Evolutionary conservation across 2,329 filamentous ascomycete species (phyloP), one percentile per base, ranked within the genome.

Genomic region (Sporothrix pseudoabietina): DNA sequence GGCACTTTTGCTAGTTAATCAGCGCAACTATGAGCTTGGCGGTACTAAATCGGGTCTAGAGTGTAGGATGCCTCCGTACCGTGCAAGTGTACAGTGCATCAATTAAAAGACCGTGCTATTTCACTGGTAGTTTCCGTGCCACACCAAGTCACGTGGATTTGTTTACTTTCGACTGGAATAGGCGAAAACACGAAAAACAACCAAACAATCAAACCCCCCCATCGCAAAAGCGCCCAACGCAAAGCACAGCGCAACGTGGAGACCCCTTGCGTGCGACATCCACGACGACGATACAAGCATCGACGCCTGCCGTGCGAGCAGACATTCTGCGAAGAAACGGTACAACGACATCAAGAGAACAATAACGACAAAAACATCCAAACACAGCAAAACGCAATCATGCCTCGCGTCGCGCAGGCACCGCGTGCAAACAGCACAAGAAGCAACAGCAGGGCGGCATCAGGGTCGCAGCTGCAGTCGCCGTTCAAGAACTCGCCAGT

Each of bases 401-500:
- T 89, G 87, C 85, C 87, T 83, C 87, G 87, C 78, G 87, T 89
- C 76, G 85, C 87, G 73, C 86, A 89, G 78, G 83, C 81, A 47
- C 84, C 86, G 76, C 87, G 87, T 76, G 80, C 84, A 71, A 85
- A 83, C 77, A 83, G 76, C 74, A 76, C 76, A 52, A 55, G 73
- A 19, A 76, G 76, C 71, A 76, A 79, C 71, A 82, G 81, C 78
- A 84, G 84, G 79, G 82, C 83, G 55, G 82, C 83, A 22, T 85
- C 86, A 47, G 84, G 83, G 72, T 84, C 85, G 22, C 78, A 83
- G 68, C 77, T 83, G 41, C 82, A 82, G 63, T 88, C 87, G 30
- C 87, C 87, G 5, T 88, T 87, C 80, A 88, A 88, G 80, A 88
- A 88, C 77, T 87, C 87, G 35, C 85, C 86, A 5, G 79, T 88